Evolutionary conservation across 225 moss, liverwort and hornwort genomes (phyloP).

Genomic region (Marchantia polymorpha): DNA sequence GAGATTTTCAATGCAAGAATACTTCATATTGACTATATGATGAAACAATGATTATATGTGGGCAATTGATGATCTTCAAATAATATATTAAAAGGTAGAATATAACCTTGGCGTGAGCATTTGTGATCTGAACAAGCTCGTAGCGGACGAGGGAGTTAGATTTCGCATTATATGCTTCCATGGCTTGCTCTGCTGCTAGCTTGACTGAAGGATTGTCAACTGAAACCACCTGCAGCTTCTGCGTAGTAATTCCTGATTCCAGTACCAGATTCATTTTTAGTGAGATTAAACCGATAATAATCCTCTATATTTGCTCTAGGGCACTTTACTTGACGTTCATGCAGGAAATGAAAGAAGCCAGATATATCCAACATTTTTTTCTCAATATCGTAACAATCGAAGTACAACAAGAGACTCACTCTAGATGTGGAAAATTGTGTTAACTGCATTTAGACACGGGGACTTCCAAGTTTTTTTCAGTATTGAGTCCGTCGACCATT

Average conservation of each 20-base stretch:
- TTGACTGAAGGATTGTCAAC: conserved; percentile 40
- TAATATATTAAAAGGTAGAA: not conserved
- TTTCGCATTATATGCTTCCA: conserved; percentile 32
- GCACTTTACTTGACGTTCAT: too few species aligned
- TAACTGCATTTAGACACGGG: too few species aligned
- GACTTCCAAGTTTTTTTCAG: too few species aligned
- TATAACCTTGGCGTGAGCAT: conserved; percentile 35
- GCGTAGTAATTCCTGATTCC: conserved; percentile 1
- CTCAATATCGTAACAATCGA: too few species aligned
- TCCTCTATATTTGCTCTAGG: too few species aligned
- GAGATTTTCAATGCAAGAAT: too few species aligned
- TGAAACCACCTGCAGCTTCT: conserved; percentile 13
- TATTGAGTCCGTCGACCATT: too few species aligned
- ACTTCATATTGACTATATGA: not conserved
- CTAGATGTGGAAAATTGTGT: too few species aligned
- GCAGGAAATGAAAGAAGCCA: too few species aligned
- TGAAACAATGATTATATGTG: not conserved
- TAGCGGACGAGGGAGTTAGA: conserved; percentile 38
- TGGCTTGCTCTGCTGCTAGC: conserved; percentile 45
- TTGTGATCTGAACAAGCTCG: conserved; percentile 35
- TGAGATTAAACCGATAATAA: too few species aligned
- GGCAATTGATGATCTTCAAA: not conserved
- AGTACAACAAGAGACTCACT: too few species aligned
- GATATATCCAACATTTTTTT: too few species aligned
- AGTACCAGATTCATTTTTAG: not conserved